Conservation (phyloP, 768 basidiomycete genomes). For the Hypsizygus marmoreus region DNA sequence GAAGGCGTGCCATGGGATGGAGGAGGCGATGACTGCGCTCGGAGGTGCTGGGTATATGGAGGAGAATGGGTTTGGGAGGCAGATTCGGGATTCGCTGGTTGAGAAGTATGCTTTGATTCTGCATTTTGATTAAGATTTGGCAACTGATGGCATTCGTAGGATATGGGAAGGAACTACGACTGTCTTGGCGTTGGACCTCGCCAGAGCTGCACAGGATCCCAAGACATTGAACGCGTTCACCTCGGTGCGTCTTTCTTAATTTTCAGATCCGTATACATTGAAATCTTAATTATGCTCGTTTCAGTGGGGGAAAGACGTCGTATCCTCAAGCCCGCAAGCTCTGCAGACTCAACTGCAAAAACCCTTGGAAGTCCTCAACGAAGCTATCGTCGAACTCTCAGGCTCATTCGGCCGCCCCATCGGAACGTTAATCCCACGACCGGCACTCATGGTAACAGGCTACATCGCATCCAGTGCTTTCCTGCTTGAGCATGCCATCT, state of each 20-base stretch:
- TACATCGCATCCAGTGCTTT: conserved; percentile 53
- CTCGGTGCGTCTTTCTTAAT: conserved; percentile 38
- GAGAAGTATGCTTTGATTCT: conserved; percentile 49
- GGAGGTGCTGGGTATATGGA: conserved; percentile 87
- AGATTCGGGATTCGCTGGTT: conserved; percentile 69
- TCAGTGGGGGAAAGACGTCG: conserved; percentile 55
- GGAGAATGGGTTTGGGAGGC: conserved; percentile 70
- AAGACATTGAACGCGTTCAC: conserved; percentile 46
- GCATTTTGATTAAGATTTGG: background rate
- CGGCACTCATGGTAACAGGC: conserved; percentile 60
- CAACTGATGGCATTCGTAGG: conserved; percentile 24
- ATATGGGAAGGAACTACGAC: conserved; percentile 82
- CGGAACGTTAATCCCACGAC: conserved; percentile 52
- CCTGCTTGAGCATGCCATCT: conserved; percentile 70
- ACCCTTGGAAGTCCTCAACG: conserved; percentile 34
- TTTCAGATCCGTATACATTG: background rate
- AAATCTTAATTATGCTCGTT: background rate
- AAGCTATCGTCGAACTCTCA: conserved; percentile 41
- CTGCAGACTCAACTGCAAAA: conserved; percentile 29
- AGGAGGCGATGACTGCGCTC: conserved; percentile 72
- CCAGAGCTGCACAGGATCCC: conserved; percentile 52
- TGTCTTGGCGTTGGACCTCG: conserved; percentile 68
- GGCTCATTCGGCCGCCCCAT: conserved; percentile 42
- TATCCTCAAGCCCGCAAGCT: conserved; percentile 41
- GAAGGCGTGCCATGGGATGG: conserved; percentile 62